Base-by-base conservation (phyloP, 192 early-diverging fungal species). In the Pecoramyces ruminantium region DNA sequence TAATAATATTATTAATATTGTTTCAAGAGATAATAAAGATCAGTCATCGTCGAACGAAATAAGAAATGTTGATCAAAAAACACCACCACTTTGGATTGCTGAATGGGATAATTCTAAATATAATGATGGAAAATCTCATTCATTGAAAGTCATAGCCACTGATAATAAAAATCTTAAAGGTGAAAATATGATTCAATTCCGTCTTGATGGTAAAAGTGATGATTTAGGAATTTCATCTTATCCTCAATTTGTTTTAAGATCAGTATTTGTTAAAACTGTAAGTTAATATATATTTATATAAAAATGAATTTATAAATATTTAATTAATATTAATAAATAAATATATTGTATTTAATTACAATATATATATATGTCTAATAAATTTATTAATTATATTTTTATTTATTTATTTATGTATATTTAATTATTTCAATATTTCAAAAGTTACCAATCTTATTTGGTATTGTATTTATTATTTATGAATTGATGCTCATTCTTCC, bases 81-180 rank as follows among this genome's bases (percentile, higher is more conserved):
- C 88, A 39, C 83, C 93, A 9, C 95, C 94, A 14, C 87, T 97
- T 29, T 97, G 94, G 90, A 87, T 87, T 0, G 83, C 86, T 1
- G 85, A 86, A 21, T 97, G 95, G 95, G 87, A 94, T 81, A 89
- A 94, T 25, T 81, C 83, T 4, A 27, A 79, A 27, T 97, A 88
- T 83, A 87, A 94, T 82, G 92, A 94, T 79, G 90, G 88, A 28
- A 78, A 82, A 30, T 86, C 90, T 12, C 94, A 96, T 81, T 39
- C 80, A 30, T 40, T 97, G 11, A 82, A 84, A n/a, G 87, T 96
- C 4, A 86, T 86, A 77, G 94, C 88, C 1, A 82, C 81, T 2
- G 94, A 96, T 79, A 80, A 83, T 2, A 83, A 78, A 8, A 93
- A 93, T 17, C 85, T 84, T 18, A 81, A 82, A 0, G 91, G 90